Evolutionary conservation across 257 asterid species (phyloP), one percentile per base, ranked within the genome.

Genomic region (Nicotiana benthamiana): DNA sequence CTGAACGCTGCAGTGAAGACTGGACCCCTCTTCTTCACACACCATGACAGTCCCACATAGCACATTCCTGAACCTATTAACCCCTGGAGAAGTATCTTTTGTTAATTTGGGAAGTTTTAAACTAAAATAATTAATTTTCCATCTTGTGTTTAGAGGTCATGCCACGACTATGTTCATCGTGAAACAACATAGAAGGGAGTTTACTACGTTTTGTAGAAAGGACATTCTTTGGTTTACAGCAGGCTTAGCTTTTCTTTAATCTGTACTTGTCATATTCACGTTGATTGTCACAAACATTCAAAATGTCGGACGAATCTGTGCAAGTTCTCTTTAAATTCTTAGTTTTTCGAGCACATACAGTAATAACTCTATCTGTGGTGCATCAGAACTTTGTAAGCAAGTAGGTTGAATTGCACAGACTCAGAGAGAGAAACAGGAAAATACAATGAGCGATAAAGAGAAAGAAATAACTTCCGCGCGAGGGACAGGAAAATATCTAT

Each of bases 21-120:
- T 0, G 95, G 91, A 26, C 97, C 97, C 24, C 90, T 85, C 88
- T 89, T 90, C 92, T 92, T 91, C n/a, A 94, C 94, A 76, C 97
- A 94, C 97, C 98, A 92, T n/a, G 98, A 83, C 96, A 92, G 89
- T 70, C 98, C 96, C 85, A 91, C 97, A 46, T 80, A 90, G 87
- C 97, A 94, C 82, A 94, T 68, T 40, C 98, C 97, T 12, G 98
- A 92, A 51, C 93, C 96, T 54, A 94, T 79, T 85, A 90, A 84
- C 54, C 97, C 98, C 97, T 93, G 90, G 79, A 72, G 0, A 46
- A 46, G 2, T 46, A 15, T 6, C 78, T 72, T 11, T 24, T 22
- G 51, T 24, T 12, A 70, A 43, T 59, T 46, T 46, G 2, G 32
- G 32, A 43, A 72, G 60, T 46, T 72, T 22, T 22, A 43, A 43